Evolutionary conservation across 495 filamentous ascomycete genomes (phyloP), one percentile per base, ranked within the genome.

Genomic region (Parachaetomium inaequale): DNA sequence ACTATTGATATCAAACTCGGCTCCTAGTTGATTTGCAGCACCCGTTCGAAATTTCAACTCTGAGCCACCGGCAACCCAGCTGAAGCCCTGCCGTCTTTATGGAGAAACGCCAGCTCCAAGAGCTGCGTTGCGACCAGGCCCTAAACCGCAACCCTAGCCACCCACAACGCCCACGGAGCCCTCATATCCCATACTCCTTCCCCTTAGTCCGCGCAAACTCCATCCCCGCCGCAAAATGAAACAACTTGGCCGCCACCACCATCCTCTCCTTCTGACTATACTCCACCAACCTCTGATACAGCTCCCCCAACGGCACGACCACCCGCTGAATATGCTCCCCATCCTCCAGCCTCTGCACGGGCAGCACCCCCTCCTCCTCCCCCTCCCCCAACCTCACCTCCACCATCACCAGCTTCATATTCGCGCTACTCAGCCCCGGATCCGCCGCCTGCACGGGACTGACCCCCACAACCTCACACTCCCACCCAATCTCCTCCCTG

Each of bases 401-500:
- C 4, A 95, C 85, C 72, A 92, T 88, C n/a, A 90, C 84, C 76
- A 95, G 81, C 64, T 87, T 82, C 63, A 91, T 82, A 69, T 91
- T 95, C 10, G 91, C 89, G 68, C 87, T 91, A 69, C 87, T 90
- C 78, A 95, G 87, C n/a, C 91, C 90, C 32, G 80, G 80, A 59
- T 82, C 79, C 42, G 73, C 71, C 38, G 72, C 70, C 64, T 75
- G 72, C 47, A 69, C 63, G 21, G 76, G 76, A 23, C 70, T 74
- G 4, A 76, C 59, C 40, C 63, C 63, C 0, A 74, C 51, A 7
- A 75, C 66, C 14, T 47, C 56, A 55, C 71, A 75, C 25, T 71
- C 81, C 70, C 92, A 96, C 1, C 93, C 93, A 4, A 91, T 96
- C 75, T 97, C 93, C 77, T 97, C 93, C 66, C 84, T 88, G 61